Conservation (phyloP, 2,329 filamentous ascomycete species). For the Fusarium sublunatum region DNA sequence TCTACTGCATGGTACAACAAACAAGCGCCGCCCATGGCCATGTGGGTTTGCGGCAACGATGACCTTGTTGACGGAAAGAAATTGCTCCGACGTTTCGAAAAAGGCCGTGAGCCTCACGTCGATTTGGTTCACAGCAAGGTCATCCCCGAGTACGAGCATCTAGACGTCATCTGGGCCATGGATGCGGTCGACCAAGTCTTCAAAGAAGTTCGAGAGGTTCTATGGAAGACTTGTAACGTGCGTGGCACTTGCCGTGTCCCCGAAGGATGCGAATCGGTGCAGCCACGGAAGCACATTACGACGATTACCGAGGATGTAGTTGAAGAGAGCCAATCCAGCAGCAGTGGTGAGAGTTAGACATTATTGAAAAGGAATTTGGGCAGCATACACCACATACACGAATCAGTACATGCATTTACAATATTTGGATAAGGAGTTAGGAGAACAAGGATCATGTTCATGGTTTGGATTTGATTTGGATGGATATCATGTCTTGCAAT, state of each 20-base stretch:
- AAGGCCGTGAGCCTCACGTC: conserved; percentile 83
- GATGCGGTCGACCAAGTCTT: conserved; percentile 87
- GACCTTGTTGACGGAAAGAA: conserved; percentile 84
- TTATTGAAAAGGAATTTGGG: background rate
- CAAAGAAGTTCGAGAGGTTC: conserved; percentile 78
- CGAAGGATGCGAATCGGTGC: conserved; percentile 67
- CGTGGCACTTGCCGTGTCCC: conserved; percentile 71
- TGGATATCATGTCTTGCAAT: conserved; percentile 5
- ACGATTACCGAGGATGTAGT: conserved; percentile 9
- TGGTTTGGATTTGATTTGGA: background rate
- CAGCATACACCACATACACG: conserved; percentile 23
- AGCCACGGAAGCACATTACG: conserved; percentile 50
- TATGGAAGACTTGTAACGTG: conserved; percentile 80
- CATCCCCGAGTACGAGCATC: conserved; percentile 89
- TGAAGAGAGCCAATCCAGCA: conserved; percentile 43
- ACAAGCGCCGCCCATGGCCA: conserved; percentile 81
- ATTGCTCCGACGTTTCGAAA: conserved; percentile 78
- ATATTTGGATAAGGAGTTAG: background rate
- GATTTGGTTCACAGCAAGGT: conserved; percentile 83
- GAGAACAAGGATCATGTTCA: background rate
- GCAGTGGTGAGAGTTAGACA: conserved; percentile 31
- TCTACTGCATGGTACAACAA: conserved; percentile 83
- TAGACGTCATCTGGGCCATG: conserved; percentile 96
- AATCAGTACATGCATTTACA: conserved; percentile 12
- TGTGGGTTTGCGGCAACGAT: conserved; percentile 89